Base-by-base conservation (phyloP, 345 rosid genomes). In the Stellera chamaejasme region DNA sequence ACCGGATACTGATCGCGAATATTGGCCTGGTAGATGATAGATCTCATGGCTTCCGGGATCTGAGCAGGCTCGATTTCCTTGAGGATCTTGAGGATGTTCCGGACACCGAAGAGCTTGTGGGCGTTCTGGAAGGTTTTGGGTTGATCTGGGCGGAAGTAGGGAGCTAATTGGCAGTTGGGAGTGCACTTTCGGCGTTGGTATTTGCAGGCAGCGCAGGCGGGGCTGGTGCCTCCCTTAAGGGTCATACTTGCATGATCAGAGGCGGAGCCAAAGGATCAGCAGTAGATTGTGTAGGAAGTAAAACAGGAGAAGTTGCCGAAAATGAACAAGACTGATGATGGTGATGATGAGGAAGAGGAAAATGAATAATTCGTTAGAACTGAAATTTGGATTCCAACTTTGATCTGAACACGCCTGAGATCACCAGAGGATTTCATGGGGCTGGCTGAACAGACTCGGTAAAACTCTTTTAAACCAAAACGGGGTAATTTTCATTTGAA, bases 121-220 rank as follows among this genome's bases (percentile, higher is more conserved):
- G 87, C 96, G 13, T 93, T 90, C 19, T 77, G 83, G 60, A 93
- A 93, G 27, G 81, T 59, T 43, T 76, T 76, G 0, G 95, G 87
- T 25, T 85, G 81, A 54, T 90, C 95, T 0, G 99, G 73, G 2
- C 92, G 97, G 61, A 90, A 90, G 59, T 81, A 93, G 2, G 95
- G 96, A 0, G 96, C 88, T 3, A 93, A 63, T 4, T 73, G 92
- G 48, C 99, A 93, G 43, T 84, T 84, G 0, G 81, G 45, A 5
- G 73, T 56, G 73, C 99, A 93, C 61, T 81, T 82, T 55, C 92
- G 69, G 16, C 96, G 69, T 55, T 77, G 97, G 78, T 80, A 85
- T 69, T 93, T 93, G 88, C 99, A 93, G 10, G 87, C 86, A 25
- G 97, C 99, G 45, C 99, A 93, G 12, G 99, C 99, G 16, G 81